Percentiles rank a stretch among this genome's conserved stretches.
These are phyloP conservation scores for Sarocladium brachiariae DNA, from an alignment of 2,329 filamentous ascomycete genomes.

Conservation along the genomic window DNA sequence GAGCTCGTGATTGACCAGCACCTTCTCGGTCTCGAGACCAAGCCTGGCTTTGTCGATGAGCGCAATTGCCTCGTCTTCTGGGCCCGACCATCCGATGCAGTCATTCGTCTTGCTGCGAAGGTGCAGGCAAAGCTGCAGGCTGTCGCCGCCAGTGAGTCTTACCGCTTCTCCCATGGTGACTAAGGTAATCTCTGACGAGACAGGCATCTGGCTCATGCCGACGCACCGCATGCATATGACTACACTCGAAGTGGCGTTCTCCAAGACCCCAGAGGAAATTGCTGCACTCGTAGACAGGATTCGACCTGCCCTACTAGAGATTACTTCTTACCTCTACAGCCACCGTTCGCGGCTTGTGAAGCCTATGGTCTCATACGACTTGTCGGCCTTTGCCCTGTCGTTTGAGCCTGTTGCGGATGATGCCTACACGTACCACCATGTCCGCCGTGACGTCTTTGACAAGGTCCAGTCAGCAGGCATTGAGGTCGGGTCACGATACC, in stretches of 20 bases:
- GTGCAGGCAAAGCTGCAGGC: conserved; percentile 61
- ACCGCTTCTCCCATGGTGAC: background rate
- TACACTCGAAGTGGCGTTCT: conserved; percentile 76
- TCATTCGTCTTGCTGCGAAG: conserved; percentile 59
- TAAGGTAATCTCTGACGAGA: background rate
- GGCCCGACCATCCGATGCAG: conserved; percentile 70
- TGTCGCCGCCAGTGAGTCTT: conserved; percentile 60
- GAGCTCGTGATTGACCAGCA: conserved; percentile 72
- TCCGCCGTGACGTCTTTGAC: conserved; percentile 70
- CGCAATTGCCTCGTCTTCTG: conserved; percentile 83
- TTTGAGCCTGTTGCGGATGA: conserved; percentile 73
- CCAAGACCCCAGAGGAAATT: conserved; percentile 64
- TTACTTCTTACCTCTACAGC: conserved; percentile 59
- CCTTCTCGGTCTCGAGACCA: conserved; percentile 60
- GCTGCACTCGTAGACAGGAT: conserved; percentile 52
- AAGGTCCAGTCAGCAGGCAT: conserved; percentile 55
- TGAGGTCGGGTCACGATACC: conserved; percentile 70
- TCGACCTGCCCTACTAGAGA: conserved; percentile 44
- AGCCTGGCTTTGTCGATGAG: conserved; percentile 66
- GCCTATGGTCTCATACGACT: conserved; percentile 77
- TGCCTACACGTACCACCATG: conserved; percentile 79
- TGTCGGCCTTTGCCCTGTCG: conserved; percentile 76
- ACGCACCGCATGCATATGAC: conserved; percentile 75
- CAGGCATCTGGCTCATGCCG: conserved; percentile 85
- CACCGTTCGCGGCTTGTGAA: conserved; percentile 73